A percentile compares a stretch with the other conserved stretches of the same genome.
phyloP scores from a whole-genome alignment of 2,329 filamentous ascomycete species.

The Fragosphaeria purpurea region DNA sequence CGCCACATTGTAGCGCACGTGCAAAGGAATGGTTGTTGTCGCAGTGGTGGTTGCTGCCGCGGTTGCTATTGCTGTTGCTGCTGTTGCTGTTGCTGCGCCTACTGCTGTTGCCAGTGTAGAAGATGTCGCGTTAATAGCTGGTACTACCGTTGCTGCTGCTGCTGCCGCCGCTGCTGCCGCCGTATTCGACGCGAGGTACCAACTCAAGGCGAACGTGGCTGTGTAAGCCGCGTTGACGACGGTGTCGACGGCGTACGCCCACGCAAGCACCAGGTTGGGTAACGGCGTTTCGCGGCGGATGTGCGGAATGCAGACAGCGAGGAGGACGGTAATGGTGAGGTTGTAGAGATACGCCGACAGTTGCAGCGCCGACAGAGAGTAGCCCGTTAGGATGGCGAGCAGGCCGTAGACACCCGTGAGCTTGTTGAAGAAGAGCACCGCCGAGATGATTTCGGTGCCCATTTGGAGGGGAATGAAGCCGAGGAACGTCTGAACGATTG shows the following conservation, averaged over 20 bases:
- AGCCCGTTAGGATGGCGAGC: slow-evolving; percentile 79
- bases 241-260: slow-evolving; percentile 76
- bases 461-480: slow-evolving; percentile 79
- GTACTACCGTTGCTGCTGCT: not conserved
- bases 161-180: slow-evolving; percentile 2
- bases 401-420: slow-evolving; percentile 83
- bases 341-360: slow-evolving; percentile 90
- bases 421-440: slow-evolving; percentile 84
- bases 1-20: too few relatives aligned
- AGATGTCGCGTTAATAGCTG: not conserved
- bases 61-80: not conserved
- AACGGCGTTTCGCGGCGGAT: slow-evolving; percentile 71
- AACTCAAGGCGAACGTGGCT: slow-evolving; percentile 67
- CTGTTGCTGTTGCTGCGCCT: not conserved
- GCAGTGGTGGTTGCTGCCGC: not conserved
- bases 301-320: slow-evolving; percentile 64
- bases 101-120: not conserved
- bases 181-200: slow-evolving; percentile 52
- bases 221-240: slow-evolving; percentile 76
- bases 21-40: not conserved
- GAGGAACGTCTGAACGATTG: slow-evolving; percentile 58
- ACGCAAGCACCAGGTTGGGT: slow-evolving; percentile 70
- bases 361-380: slow-evolving; percentile 70
- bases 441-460: slow-evolving; percentile 73
- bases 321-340: slow-evolving; percentile 55